Base-by-base conservation (phyloP, 352 stramenopile genomes). In the Globisporangium emineosum region DNA sequence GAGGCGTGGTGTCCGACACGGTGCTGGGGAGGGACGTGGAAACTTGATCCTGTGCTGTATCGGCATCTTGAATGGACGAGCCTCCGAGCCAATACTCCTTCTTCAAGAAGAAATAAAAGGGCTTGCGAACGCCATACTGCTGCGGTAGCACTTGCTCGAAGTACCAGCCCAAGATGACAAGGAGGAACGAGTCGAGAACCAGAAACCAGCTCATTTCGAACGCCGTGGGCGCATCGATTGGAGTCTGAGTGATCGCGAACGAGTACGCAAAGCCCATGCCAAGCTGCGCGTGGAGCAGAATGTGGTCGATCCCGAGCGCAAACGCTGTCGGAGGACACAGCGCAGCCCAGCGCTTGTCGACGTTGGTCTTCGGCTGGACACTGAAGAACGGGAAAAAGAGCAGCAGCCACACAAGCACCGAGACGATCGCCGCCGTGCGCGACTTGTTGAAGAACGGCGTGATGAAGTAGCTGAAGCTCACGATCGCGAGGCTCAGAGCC, bases 141-240 rank as follows among this genome's bases (percentile, higher is more conserved):
- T 90, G 86, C 1, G 95, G 95, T 8, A 98, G 58, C 5, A 98
- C 88, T 60, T 97, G 79, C 60, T 97, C 91, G 17, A 98, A 75
- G 71, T 98, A 98, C 78, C 81, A 97, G 5, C 85, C 92, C 0
- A 98, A 60, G 0, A 82, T 25, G 10, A 88, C 69, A 25, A 97
- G 91, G 4, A 98, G 33, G 13, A 97, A 35, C 0, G 84, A 72
- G 68, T 98, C 94, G 1, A 96, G 51, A n/a, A 90, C 42, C 9
- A 91, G 49, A 47, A 91, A 83, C 21, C 75, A 66, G 57, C 70
- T 81, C 80, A 91, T 89, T 1, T 57, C 55, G 37, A 73, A 70
- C 0, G 78, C 73, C 7, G 71, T 81, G 2, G 79, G 75, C 0
- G 85, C 77, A 33, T 71, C 70, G 29, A 84, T 68, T 0, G 71